Evolutionary conservation across 345 rosid species (phyloP).

Genomic region (Sonneratia alba): DNA sequence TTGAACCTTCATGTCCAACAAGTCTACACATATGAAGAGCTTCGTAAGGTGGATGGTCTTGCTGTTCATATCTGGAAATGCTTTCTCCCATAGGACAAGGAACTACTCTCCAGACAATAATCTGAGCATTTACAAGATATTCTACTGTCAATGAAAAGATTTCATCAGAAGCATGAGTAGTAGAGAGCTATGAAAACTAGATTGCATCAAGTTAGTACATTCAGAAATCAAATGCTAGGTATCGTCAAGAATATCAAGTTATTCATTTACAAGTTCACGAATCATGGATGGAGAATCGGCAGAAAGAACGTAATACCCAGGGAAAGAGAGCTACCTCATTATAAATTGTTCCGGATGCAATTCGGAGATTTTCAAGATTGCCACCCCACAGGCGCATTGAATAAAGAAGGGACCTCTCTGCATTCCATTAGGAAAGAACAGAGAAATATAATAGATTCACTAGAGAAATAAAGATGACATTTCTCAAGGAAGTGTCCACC

Average conservation of each 20-base stretch:
- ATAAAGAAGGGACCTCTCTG: slow-evolving; percentile 82
- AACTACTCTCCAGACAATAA: slow-evolving; percentile 71
- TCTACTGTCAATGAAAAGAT: neutral
- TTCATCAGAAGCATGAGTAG: neutral
- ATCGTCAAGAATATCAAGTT: neutral
- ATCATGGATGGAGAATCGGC: neutral
- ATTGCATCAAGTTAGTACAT: neutral
- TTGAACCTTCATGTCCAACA: slow-evolving; percentile 92
- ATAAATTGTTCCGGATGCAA: slow-evolving; percentile 85
- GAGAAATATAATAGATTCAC: neutral
- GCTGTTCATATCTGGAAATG: slow-evolving; percentile 18
- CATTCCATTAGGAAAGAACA: slow-evolving; percentile 7
- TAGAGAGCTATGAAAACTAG: neutral
- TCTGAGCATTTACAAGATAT: slow-evolving; percentile 37
- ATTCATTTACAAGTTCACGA: neutral
- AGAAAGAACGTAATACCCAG: neutral
- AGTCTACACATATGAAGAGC: slow-evolving; percentile 57
- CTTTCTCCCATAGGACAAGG: slow-evolving; percentile 22
- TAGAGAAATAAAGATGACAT: neutral
- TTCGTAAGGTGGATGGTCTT: slow-evolving; percentile 20
- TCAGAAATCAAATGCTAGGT: neutral
- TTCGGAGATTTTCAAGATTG: slow-evolving; percentile 43
- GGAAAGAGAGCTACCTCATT: slow-evolving; percentile 55
- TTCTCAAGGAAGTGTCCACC: neutral
- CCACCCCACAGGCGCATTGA: slow-evolving; percentile 87